Evolutionary conservation across 2,329 filamentous ascomycete species (phyloP), one percentile per base, ranked within the genome.

Genomic region (Incumbomyces delicatus): DNA sequence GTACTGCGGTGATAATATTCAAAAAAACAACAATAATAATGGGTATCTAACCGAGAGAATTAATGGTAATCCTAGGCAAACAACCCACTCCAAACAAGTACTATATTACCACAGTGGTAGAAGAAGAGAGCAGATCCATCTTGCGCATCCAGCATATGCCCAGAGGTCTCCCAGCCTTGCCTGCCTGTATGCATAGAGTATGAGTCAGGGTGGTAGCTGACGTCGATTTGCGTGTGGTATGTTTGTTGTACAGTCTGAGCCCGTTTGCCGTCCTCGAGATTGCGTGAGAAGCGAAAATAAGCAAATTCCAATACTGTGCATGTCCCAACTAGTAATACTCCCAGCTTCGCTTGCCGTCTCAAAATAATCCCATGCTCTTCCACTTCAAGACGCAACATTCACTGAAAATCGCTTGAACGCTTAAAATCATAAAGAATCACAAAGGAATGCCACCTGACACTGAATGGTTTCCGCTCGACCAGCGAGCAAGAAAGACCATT

Each of bases 231-330:
- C 8, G 6, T 29, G 39, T 41, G 22, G 22, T 36, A 35, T 44
- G 14, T 16, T 27, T 27, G 22, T 41, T 44, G 31, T 44, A 44
- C 41, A 44, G 13, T 33, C 16, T 27, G 30, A 13, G 20, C 27
- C 8, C 3, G 32, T 35, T 29, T 44, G 41, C 41, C 31, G 41
- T 44, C 41, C 41, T 44, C 41, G 41, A 44, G 31, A 44, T 27
- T 27, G 22, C 22, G 22, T 27, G 8, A 27, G 22, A 27, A 27
- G 22, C 22, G 22, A 27, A 27, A 27, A 27, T 5, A 27, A 8
- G 8, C 5, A 27, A 27, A 27, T 27, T 27, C 22, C 22, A 27
- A 27, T 8, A 27, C 22, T 27, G 22, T 27, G 22, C 8, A 8
- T 27, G 4, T 8, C 22, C 22, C 4, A 27, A 27, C 22, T 27